Percentiles rank a stretch among this genome's conserved stretches.
phyloP scores from a whole-genome alignment of 129 eudicot species.

The Rutidosis leptorrhynchoides region DNA sequence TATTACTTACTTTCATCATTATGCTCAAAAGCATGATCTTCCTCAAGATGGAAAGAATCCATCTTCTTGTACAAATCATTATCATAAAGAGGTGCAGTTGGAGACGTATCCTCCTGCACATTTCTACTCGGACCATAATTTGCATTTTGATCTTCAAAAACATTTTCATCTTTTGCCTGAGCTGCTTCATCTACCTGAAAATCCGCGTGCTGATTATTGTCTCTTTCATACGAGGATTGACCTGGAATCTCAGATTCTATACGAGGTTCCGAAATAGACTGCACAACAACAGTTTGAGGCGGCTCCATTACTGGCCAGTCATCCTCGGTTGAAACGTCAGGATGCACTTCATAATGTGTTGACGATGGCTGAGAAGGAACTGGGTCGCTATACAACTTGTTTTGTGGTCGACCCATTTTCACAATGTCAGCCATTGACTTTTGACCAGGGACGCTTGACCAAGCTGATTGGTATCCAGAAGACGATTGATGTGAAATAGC shows the following conservation, averaged over 20 bases:
- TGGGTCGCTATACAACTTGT: slow-evolving; percentile 36
- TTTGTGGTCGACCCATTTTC: slow-evolving; percentile 94
- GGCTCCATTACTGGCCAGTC: slow-evolving; percentile 83
- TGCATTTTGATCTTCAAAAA: slow-evolving; percentile 38
- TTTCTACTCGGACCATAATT: slow-evolving; percentile 45
- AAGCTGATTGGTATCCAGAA: slow-evolving; percentile 61
- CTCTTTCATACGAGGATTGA: slow-evolving; percentile 35
- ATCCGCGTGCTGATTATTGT: slow-evolving; percentile 31
- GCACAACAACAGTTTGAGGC: slow-evolving; percentile 41
- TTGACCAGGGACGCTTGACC: slow-evolving; percentile 77
- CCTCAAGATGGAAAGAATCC: slow-evolving; percentile 47
- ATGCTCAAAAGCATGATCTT: slow-evolving; percentile 43
- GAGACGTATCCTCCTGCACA: slow-evolving; percentile 46
- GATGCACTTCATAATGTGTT: slow-evolving; percentile 36
- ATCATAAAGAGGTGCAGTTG: slow-evolving; percentile 44
- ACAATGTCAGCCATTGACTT: slow-evolving; percentile 95
- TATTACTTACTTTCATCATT: too few relatives aligned
- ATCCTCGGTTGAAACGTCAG: slow-evolving; percentile 45
- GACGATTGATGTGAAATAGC: slow-evolving; percentile 49
- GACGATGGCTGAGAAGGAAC: slow-evolving; percentile 38
- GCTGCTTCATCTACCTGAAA: slow-evolving; percentile 53
- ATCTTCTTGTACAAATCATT: slow-evolving; percentile 45
- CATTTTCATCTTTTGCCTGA: slow-evolving; percentile 47
- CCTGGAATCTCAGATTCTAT: slow-evolving; percentile 50
- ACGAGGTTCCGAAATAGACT: slow-evolving; percentile 36